Evolutionary conservation across 106 monocot species (phyloP).

Genomic region (Dendrobium officinale): DNA sequence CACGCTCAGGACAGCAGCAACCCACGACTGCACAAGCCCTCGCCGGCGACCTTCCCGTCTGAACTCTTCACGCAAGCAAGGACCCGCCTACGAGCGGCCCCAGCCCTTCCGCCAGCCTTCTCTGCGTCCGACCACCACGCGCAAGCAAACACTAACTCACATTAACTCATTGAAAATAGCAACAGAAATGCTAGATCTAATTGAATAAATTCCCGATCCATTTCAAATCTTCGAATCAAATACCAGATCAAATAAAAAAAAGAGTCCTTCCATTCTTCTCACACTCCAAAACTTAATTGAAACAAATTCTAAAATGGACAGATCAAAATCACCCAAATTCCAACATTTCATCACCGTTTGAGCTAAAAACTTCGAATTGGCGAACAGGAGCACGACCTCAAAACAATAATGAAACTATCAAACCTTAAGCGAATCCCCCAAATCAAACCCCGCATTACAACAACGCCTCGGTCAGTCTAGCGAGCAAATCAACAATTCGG

Average conservation of each 20-base stretch:
- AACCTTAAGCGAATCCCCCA: not conserved
- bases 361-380: not conserved
- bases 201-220: not conserved
- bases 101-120: too few species aligned
- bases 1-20: too few species aligned
- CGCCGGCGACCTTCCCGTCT: too few species aligned
- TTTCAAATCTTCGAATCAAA: not conserved
- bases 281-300: not conserved
- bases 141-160: too few species aligned
- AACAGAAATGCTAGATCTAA: not conserved
- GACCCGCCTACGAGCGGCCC: too few species aligned
- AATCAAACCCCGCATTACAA: not conserved
- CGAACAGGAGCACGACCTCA: not conserved
- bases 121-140: too few species aligned
- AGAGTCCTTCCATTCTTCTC: too few species aligned
- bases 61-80: too few species aligned
- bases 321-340: not conserved
- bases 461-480: not conserved
- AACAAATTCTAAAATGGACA: not conserved
- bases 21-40: too few species aligned
- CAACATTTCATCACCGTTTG: not conserved
- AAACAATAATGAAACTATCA: not conserved
- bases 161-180: not conserved
- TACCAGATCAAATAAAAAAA: not conserved
- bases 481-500: not conserved